Evolutionary conservation across 2,329 filamentous ascomycete species (phyloP).

Genomic region (Sclerotinia sclerotiorum): DNA sequence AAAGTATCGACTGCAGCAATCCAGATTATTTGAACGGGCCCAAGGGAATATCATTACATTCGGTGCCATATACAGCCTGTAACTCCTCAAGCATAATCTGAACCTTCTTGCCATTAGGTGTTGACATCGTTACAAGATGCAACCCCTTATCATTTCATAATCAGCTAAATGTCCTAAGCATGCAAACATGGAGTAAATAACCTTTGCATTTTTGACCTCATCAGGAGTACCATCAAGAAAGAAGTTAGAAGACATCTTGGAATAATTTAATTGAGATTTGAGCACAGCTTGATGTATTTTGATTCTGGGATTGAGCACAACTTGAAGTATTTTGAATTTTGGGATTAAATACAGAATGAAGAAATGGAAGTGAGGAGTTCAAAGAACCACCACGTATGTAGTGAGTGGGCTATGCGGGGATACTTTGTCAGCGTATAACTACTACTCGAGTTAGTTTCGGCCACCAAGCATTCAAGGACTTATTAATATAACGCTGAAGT

Average conservation of each 20-base stretch:
- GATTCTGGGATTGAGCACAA: not conserved
- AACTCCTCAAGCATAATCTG: constrained; percentile 58
- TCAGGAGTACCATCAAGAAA: constrained; percentile 27
- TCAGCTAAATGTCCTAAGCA: not conserved
- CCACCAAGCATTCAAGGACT: not conserved
- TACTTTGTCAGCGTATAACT: constrained; percentile 5
- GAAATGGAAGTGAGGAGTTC: not conserved
- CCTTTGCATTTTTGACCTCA: constrained; percentile 30
- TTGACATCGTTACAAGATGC: constrained; percentile 52
- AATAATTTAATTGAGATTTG: not conserved
- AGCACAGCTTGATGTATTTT: not conserved
- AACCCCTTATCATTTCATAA: constrained; percentile 42
- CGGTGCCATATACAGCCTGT: constrained; percentile 49
- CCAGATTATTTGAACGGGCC: not conserved
- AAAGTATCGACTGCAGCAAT: not conserved
- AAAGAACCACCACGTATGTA: not conserved
- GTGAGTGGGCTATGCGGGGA: constrained; percentile 7
- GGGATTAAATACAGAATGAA: not conserved
- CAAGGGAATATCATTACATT: constrained; percentile 44
- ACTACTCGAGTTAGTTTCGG: not conserved
- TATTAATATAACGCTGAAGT: not conserved
- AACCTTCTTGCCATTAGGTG: constrained; percentile 53
- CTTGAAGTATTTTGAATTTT: not conserved
- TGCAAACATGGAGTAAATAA: not conserved
- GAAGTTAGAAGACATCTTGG: constrained; percentile 21